Conservation (phyloP, 805 yeast species). For the Ogataea paradorogensis region DNA sequence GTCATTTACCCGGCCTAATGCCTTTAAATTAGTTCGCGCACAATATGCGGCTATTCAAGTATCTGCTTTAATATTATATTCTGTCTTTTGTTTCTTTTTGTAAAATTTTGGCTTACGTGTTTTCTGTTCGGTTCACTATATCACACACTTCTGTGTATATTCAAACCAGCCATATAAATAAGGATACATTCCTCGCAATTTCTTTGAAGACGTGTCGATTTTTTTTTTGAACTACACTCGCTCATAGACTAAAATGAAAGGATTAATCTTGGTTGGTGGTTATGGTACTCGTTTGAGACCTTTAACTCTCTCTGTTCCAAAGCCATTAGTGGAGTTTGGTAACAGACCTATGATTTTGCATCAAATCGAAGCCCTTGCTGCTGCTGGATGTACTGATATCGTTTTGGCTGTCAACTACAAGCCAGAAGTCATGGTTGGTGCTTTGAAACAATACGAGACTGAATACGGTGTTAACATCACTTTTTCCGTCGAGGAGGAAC, state of each 20-base stretch:
- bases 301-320: constrained; percentile 88
- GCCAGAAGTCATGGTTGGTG: constrained; percentile 98
- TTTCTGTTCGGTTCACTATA: constrained; percentile 9
- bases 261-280: constrained; percentile 97
- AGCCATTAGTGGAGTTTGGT: constrained; percentile 96
- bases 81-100: constrained; percentile 10
- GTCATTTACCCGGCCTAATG: constrained; percentile 2
- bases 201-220: constrained; percentile 10
- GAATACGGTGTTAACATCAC: constrained; percentile 94
- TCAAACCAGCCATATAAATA: constrained; percentile 7
- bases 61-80: constrained; percentile 1
- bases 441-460: constrained; percentile 90
- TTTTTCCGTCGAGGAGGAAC: constrained; percentile 98
- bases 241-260: constrained; percentile 60
- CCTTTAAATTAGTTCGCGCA: neutral
- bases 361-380: constrained; percentile 96
- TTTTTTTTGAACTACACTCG: constrained; percentile 12
- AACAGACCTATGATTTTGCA: constrained; percentile 99
- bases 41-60: constrained; percentile 7
- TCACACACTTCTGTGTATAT: constrained; percentile 1
- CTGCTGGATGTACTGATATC: constrained; percentile 98
- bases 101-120: constrained; percentile 10
- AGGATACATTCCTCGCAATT: neutral
- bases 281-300: constrained; percentile 99
- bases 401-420: constrained; percentile 98